A percentile compares a stretch with the other conserved stretches of the same genome.
Conservation (phyloP, 192 early-diverging fungal species). For the Coemansia nantahalensis region DNA sequence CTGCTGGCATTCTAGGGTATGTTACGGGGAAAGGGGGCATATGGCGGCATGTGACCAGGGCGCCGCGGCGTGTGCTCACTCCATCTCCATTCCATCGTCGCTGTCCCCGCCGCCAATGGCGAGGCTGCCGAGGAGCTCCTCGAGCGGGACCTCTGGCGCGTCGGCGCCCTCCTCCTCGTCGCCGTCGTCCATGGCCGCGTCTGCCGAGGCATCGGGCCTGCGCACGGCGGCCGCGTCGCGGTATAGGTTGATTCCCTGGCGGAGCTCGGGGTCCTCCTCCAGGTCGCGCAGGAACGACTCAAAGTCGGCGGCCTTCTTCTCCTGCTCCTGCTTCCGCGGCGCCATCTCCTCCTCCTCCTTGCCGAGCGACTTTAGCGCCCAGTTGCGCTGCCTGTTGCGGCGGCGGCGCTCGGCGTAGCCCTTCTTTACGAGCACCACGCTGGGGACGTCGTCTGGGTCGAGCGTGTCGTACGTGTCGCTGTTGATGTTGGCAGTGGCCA, state of each 20-base stretch:
- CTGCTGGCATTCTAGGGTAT: too few species aligned
- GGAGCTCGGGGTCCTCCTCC: conserved; percentile 96
- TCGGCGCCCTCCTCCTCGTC: conserved; percentile 75
- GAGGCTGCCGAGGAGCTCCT: conserved; percentile 93
- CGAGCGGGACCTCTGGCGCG: conserved; percentile 90
- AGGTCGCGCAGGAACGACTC: conserved; percentile 97
- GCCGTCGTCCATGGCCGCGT: conserved; percentile 16
- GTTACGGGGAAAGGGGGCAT: too few species aligned
- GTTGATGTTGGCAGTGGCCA: conserved; percentile 90
- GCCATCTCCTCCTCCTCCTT: conserved; percentile 90
- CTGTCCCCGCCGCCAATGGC: conserved; percentile 64
- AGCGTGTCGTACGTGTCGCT: conserved; percentile 75
- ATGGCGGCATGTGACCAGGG: conserved; percentile 1
- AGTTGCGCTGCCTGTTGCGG: conserved; percentile 81
- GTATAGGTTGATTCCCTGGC: conserved; percentile 93
- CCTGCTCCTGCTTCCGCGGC: conserved; percentile 72
- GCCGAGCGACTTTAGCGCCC: conserved; percentile 84
- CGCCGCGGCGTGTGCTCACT: background rate
- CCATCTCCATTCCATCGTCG: conserved; percentile 28
- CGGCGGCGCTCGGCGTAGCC: conserved; percentile 84
- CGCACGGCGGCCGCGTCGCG: conserved; percentile 48
- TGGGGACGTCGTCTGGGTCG: conserved; percentile 67
- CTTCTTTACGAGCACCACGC: conserved; percentile 92
- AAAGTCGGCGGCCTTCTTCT: conserved; percentile 81
- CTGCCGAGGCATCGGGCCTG: conserved; percentile 10